Evolutionary conservation across 352 stramenopile genomes (phyloP).

Genomic region (Phytopythium oedochilum): DNA sequence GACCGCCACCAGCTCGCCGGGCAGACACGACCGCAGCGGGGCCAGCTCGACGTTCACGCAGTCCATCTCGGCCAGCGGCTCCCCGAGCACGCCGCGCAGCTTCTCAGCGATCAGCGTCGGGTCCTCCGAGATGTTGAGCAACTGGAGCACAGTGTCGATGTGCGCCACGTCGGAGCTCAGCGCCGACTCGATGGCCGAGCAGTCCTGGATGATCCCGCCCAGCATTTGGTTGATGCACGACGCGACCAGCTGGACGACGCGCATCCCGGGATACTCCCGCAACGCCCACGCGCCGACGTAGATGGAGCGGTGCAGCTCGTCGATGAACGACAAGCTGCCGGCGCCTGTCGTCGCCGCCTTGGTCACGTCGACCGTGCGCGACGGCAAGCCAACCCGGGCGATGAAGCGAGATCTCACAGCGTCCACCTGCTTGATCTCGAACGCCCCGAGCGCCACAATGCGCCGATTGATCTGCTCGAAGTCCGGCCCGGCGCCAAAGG

Average conservation of each 20-base stretch:
- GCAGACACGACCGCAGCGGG: constrained; percentile 59
- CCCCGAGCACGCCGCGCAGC: constrained; percentile 49
- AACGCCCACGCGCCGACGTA: constrained; percentile 22
- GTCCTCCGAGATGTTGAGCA: constrained; percentile 70
- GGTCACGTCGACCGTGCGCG: constrained; percentile 54
- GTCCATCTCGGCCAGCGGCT: constrained; percentile 48
- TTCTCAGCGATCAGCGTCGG: constrained; percentile 58
- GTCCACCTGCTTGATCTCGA: constrained; percentile 45
- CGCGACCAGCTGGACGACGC: constrained; percentile 52
- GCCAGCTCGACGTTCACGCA: constrained; percentile 41
- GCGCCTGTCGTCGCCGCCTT: constrained; percentile 31
- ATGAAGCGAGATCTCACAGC: constrained; percentile 60
- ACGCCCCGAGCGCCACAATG: constrained; percentile 41
- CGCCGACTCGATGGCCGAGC: constrained; percentile 57
- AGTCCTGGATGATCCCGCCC: constrained; percentile 55
- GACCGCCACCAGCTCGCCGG: constrained; percentile 66
- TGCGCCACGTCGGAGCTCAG: constrained; percentile 44
- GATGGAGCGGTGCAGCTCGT: constrained; percentile 28
- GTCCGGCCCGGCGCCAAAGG: constrained; percentile 38
- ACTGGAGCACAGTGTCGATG: constrained; percentile 40
- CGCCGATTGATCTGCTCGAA: constrained; percentile 62
- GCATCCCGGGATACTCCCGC: constrained; percentile 20
- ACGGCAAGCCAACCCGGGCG: constrained; percentile 42
- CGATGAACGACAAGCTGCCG: constrained; percentile 60
- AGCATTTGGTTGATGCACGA: constrained; percentile 68